Conservation (phyloP, 495 filamentous ascomycete species). For the Neurospora tetraspora region DNA sequence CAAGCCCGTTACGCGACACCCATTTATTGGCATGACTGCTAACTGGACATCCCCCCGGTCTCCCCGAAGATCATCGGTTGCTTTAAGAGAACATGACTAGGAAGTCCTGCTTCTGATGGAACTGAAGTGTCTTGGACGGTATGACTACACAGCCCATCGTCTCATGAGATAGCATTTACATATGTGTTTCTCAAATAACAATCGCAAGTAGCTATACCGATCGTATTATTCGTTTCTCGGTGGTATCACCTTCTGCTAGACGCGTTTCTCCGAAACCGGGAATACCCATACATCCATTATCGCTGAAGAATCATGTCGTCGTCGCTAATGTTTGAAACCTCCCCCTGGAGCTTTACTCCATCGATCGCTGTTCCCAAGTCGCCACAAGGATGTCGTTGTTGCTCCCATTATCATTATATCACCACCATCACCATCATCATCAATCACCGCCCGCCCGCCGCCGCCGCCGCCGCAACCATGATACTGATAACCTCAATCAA, state of each 20-base stretch:
- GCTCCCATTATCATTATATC: not conserved
- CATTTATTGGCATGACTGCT: too few species aligned
- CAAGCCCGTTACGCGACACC: too few species aligned
- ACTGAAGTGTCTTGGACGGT: too few species aligned
- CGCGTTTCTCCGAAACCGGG: not conserved
- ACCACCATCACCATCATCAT: not conserved
- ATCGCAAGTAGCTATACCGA: not conserved
- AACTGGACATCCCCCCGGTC: too few species aligned
- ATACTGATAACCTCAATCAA: not conserved
- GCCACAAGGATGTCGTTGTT: not conserved
- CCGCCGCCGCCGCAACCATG: not conserved
- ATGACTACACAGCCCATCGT: not conserved
- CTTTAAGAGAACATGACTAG: too few species aligned
- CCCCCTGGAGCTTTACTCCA: not conserved
- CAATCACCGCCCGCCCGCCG: not conserved
- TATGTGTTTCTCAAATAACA: too few species aligned
- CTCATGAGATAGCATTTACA: not conserved
- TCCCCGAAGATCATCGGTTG: too few species aligned
- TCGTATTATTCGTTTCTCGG: not conserved
- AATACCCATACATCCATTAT: not conserved
- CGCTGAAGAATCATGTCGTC: not conserved
- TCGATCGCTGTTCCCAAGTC: not conserved
- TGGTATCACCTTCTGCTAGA: not conserved
- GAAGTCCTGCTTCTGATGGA: too few species aligned
- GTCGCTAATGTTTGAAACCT: not conserved